These are phyloP conservation scores for Torulaspora globosa DNA, from an alignment of 1,139 yeast genomes.

Conservation along the genomic window DNA sequence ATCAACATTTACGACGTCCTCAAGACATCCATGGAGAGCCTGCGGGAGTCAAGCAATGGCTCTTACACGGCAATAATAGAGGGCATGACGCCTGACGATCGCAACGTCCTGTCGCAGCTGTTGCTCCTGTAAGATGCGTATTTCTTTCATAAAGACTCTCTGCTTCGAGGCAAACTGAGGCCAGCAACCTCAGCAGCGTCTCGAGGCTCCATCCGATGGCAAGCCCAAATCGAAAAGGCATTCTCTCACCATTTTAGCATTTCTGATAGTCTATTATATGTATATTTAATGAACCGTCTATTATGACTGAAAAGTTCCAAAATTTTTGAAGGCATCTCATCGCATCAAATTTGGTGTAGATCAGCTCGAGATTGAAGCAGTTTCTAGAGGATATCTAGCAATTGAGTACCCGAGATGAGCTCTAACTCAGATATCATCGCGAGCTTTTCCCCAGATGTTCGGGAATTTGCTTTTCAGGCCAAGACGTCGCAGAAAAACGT, in stretches of 20 bases:
- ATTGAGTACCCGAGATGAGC: conserved; percentile 11
- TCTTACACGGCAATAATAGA: conserved; percentile 39
- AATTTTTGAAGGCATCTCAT: conserved; percentile 19
- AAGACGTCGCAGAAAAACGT: conserved; percentile 30
- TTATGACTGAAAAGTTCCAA: conserved; percentile 8
- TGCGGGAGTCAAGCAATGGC: conserved; percentile 37
- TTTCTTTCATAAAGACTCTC: neutral
- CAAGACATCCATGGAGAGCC: conserved; percentile 38
- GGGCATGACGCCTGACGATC: conserved; percentile 37
- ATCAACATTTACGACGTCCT: conserved; percentile 59
- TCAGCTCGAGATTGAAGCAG: neutral
- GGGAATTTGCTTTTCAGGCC: conserved; percentile 35
- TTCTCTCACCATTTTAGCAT: neutral
- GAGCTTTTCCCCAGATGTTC: conserved; percentile 32
- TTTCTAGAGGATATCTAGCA: neutral
- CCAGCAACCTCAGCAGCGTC: neutral
- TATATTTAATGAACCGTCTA: conserved; percentile 1
- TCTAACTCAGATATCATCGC: conserved; percentile 25
- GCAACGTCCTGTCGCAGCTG: conserved; percentile 32
- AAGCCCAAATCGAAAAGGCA: too few species aligned
- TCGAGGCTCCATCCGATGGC: too few species aligned
- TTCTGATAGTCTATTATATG: conserved; percentile 1
- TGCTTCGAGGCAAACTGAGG: neutral
- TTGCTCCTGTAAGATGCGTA: conserved; percentile 19
- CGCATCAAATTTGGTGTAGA: conserved; percentile 8